Evolutionary conservation across 1,284 basidiomycete species (phyloP).

Genomic region (Tilletia caries): DNA sequence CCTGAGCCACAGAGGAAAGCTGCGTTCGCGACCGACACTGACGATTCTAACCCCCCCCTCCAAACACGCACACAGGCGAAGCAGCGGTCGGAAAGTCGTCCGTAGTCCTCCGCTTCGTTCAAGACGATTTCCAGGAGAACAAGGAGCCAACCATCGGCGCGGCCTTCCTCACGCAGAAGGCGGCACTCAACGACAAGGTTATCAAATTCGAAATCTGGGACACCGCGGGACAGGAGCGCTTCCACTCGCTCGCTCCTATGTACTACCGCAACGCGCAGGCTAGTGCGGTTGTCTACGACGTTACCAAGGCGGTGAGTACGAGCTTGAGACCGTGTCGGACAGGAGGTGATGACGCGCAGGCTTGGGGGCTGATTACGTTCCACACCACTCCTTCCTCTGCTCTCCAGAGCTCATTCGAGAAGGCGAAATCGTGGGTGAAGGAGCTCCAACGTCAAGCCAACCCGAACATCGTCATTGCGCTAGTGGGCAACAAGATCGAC

Average conservation of each 20-base stretch:
- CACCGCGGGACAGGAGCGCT: conserved; percentile 89
- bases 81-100: conserved; percentile 99
- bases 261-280: conserved; percentile 99
- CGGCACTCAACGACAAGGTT: conserved; percentile 66
- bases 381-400: background rate
- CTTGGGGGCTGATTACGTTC: background rate
- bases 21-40: too few relatives aligned
- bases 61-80: conserved; percentile 66
- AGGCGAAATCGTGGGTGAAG: conserved; percentile 99
- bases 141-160: conserved; percentile 98
- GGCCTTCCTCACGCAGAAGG: conserved; percentile 66
- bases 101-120: conserved; percentile 91
- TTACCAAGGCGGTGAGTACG: conserved; percentile 66
- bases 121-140: conserved; percentile 91
- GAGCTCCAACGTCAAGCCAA: conserved; percentile 98
- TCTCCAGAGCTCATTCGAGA: conserved; percentile 76
- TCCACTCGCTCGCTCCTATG: conserved; percentile 91
- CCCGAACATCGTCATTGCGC: conserved; percentile 89
- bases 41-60: too few relatives aligned
- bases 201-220: conserved; percentile 96
- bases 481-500: conserved; percentile 64
- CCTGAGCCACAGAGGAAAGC: too few relatives aligned
- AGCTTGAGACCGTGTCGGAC: too few relatives aligned
- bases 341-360: background rate
- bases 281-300: conserved; percentile 95